Percentiles rank a stretch among this genome's conserved stretches.
These are phyloP conservation scores for Triticum turgidum DNA, from an alignment of 176 grass and related monocot species.

Conservation along the genomic window DNA sequence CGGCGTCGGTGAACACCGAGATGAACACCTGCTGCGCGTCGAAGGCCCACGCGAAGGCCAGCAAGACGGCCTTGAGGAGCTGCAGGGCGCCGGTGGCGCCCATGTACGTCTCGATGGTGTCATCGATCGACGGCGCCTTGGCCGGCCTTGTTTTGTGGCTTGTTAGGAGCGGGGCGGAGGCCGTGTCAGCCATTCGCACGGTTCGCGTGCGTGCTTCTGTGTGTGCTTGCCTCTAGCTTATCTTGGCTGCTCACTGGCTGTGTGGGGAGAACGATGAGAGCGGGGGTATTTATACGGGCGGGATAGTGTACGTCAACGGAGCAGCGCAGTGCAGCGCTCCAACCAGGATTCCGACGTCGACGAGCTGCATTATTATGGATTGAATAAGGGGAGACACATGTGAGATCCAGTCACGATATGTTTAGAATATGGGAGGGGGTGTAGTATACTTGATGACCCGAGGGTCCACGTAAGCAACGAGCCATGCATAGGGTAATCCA, in stretches of 20 bases:
- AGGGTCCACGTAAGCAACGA: neutral
- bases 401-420: neutral
- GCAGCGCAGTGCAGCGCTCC: neutral
- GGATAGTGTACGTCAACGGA: neutral
- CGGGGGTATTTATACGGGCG: slow-evolving; percentile 19
- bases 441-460: neutral
- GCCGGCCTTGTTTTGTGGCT: slow-evolving; percentile 6
- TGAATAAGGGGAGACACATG: neutral
- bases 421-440: neutral
- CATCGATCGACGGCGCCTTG: slow-evolving; percentile 50
- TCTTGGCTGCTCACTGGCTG: neutral
- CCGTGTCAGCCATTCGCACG: slow-evolving; percentile 32
- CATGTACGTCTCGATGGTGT: slow-evolving; percentile 74
- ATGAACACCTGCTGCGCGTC: slow-evolving; percentile 97
- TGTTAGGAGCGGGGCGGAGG: slow-evolving; percentile 44
- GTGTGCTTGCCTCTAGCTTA: neutral
- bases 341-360: neutral
- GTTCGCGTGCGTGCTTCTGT: neutral
- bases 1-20: slow-evolving; percentile 83
- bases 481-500: neutral
- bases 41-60: slow-evolving; percentile 81
- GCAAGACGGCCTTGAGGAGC: slow-evolving; percentile 57
- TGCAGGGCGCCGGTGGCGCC: slow-evolving; percentile 38
- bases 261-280: slow-evolving; percentile 14
- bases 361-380: neutral